phyloP scores from a whole-genome alignment of 2,329 filamentous ascomycete genomes.

The Sporothrix humicola region DNA sequence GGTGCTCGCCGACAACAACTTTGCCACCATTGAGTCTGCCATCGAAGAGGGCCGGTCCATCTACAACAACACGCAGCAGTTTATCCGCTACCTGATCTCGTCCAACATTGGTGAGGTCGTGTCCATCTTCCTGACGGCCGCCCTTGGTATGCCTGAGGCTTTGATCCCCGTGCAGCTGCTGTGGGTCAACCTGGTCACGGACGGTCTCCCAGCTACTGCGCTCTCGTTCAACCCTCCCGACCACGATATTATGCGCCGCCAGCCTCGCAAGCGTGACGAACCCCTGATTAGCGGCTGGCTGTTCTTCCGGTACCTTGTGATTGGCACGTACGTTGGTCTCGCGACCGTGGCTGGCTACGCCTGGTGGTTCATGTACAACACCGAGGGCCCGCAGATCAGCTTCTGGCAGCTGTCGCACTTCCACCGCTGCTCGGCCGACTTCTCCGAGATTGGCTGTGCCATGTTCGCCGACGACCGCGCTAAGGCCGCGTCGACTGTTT shows the following conservation, averaged over 20 bases:
- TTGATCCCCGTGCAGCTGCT: conserved; percentile 95
- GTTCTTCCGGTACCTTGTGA: conserved; percentile 96
- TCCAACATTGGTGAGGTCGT: conserved; percentile 99
- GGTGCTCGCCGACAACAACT: conserved; percentile 98
- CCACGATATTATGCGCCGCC: conserved; percentile 94
- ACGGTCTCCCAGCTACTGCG: conserved; percentile 93
- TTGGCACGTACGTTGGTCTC: conserved; percentile 91
- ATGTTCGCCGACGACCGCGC: conserved; percentile 90
- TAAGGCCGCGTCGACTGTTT: conserved; percentile 90
- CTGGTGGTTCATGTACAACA: conserved; percentile 99
- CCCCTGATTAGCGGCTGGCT: conserved; percentile 92
- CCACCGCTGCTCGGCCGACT: conserved; percentile 86
- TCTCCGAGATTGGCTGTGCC: conserved; percentile 85
- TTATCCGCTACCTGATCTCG: conserved; percentile 98
- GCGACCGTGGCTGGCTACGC: conserved; percentile 96
- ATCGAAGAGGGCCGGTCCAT: conserved; percentile 97
- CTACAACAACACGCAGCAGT: conserved; percentile 99
- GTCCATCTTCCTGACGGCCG: conserved; percentile 96
- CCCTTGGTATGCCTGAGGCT: conserved; percentile 95
- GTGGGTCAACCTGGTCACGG: conserved; percentile 98
- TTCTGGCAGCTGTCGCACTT: conserved; percentile 92
- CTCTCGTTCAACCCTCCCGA: conserved; percentile 99
- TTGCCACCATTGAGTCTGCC: conserved; percentile 93
- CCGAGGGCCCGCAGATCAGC: conserved; percentile 84
- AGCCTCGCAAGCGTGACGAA: conserved; percentile 90